A percentile compares a stretch with the other conserved stretches of the same genome.
Evolutionary conservation across 352 stramenopile species (phyloP).

Genomic region (Globisporangium nodosum): DNA sequence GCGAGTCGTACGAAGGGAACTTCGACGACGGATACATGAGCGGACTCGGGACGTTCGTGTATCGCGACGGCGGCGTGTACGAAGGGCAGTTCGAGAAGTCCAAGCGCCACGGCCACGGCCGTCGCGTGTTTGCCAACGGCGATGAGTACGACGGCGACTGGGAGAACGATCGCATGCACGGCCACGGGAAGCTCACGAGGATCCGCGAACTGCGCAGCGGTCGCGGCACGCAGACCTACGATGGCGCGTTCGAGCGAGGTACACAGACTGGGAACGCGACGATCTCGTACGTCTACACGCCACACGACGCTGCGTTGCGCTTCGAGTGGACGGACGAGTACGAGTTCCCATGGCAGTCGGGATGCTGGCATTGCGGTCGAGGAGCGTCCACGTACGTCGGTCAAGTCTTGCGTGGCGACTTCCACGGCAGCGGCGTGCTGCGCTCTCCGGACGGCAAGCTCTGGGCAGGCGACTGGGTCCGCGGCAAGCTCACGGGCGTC

Average conservation of each 20-base stretch:
- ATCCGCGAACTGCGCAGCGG: slow-evolving; percentile 1
- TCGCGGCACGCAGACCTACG: slow-evolving; percentile 26
- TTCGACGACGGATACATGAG: slow-evolving; percentile 42
- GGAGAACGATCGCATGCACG: slow-evolving; percentile 54
- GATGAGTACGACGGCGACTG: slow-evolving; percentile 57
- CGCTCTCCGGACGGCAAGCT: slow-evolving; percentile 46
- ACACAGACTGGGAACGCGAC: slow-evolving; percentile 34
- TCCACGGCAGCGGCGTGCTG: slow-evolving; percentile 57
- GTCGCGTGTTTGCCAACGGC: slow-evolving; percentile 42
- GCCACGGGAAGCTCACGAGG: slow-evolving; percentile 31
- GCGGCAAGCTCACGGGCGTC: slow-evolving; percentile 43
- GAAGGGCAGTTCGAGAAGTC: slow-evolving; percentile 40
- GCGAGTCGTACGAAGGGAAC: slow-evolving; percentile 65
- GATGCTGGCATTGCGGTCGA: slow-evolving; percentile 52
- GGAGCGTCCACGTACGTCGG: slow-evolving; percentile 54
- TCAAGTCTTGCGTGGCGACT: slow-evolving; percentile 39
- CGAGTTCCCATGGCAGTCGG: slow-evolving; percentile 57
- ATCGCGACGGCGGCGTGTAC: slow-evolving; percentile 49
- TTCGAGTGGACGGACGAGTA: slow-evolving; percentile 54
- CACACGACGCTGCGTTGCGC: slow-evolving; percentile 11
- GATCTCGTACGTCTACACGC: slow-evolving; percentile 39
- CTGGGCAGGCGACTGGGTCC: slow-evolving; percentile 43
- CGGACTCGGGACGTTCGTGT: slow-evolving; percentile 38
- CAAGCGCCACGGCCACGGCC: slow-evolving; percentile 48
- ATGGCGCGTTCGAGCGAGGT: slow-evolving; percentile 39